phyloP scores from a whole-genome alignment of 208 protist species.

The Acanthamoeba divionensis region DNA sequence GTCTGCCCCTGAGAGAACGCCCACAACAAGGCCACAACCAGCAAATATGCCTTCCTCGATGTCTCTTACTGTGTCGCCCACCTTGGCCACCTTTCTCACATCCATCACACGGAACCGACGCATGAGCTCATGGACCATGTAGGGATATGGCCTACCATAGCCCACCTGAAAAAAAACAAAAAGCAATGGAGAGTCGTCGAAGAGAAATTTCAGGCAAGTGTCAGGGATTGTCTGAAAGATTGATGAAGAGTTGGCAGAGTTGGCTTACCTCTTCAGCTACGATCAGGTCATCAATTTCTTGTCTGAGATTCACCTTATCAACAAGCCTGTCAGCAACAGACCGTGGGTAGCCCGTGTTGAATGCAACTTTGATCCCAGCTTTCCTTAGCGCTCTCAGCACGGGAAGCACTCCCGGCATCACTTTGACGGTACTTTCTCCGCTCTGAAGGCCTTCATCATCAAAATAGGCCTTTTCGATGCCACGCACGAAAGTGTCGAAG shows the following conservation, averaged over 20 bases:
- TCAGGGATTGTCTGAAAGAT: background rate
- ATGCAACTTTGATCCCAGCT: slow-evolving; percentile 61
- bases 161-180: background rate
- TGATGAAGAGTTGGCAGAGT: too few species aligned
- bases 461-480: slow-evolving; percentile 58
- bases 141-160: slow-evolving; percentile 11
- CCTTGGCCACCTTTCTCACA: slow-evolving; percentile 47
- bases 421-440: background rate
- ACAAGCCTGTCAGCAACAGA: slow-evolving; percentile 2
- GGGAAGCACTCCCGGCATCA: slow-evolving; percentile 24
- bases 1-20: slow-evolving; percentile 57
- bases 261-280: slow-evolving; percentile 43
- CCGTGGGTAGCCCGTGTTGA: slow-evolving; percentile 57
- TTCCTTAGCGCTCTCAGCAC: slow-evolving; percentile 25
- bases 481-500: slow-evolving; percentile 2
- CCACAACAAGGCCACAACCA: slow-evolving; percentile 52
- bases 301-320: background rate
- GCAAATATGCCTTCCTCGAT: slow-evolving; percentile 58
- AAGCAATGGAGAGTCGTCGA: background rate
- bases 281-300: background rate
- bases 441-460: background rate
- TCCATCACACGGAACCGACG: slow-evolving; percentile 15
- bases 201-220: background rate
- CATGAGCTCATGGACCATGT: slow-evolving; percentile 66
- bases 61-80: slow-evolving; percentile 63